Conservation (phyloP, 208 protist genomes). For the Leishmania turanica region DNA sequence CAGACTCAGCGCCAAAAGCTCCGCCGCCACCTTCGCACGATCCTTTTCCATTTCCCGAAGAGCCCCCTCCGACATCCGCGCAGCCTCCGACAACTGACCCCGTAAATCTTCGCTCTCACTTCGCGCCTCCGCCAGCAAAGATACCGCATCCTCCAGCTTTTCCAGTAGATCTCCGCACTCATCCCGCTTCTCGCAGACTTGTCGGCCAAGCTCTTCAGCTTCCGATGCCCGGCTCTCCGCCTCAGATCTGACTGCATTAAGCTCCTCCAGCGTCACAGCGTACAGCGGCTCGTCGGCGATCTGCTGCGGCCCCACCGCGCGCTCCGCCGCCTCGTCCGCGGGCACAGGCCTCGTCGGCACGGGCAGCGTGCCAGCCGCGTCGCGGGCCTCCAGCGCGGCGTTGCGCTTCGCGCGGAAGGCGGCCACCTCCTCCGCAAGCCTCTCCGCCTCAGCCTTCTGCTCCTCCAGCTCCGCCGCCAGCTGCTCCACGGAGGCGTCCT, state of each 20-base stretch:
- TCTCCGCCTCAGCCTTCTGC: conserved; percentile 1
- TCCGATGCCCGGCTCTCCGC: background rate
- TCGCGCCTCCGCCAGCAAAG: background rate
- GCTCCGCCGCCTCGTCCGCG: conserved; percentile 8
- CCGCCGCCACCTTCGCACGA: background rate
- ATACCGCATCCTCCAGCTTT: background rate
- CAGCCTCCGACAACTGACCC: background rate
- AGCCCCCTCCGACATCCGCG: background rate
- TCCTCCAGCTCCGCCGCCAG: background rate
- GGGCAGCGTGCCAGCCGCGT: conserved; percentile 34
- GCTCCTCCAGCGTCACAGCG: conserved; percentile 22
- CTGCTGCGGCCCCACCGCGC: conserved; percentile 19
- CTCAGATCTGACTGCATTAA: background rate
- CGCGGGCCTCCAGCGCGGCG: conserved; percentile 35
- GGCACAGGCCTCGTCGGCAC: conserved; percentile 8
- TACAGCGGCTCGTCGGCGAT: conserved; percentile 34
- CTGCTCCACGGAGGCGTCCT: too few relatives aligned
- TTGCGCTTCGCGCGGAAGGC: conserved; percentile 29
- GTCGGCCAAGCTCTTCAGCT: background rate
- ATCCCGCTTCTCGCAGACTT: background rate
- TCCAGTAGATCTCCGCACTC: background rate
- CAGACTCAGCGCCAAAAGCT: conserved; percentile 36
- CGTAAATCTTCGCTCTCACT: background rate
- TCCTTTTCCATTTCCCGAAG: too few relatives aligned
- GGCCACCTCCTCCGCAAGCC: conserved; percentile 2